Conservation (phyloP, 495 filamentous ascomycete species). For the Margaritispora aquatica region DNA sequence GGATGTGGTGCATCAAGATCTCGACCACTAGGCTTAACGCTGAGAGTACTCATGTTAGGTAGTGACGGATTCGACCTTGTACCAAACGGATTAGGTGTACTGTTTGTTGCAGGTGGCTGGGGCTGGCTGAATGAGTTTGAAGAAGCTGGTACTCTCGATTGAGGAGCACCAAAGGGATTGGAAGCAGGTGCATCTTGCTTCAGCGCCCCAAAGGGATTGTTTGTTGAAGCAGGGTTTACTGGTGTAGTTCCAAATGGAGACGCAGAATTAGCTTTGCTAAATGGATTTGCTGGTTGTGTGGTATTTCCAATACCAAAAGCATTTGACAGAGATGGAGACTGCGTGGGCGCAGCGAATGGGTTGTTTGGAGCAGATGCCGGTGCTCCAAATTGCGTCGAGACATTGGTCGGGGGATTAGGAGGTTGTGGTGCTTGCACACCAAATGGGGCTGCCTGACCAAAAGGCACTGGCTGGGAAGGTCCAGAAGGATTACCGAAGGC, state of each 20-base stretch:
- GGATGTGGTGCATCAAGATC: slow-evolving; percentile 8
- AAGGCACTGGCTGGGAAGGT: slow-evolving; percentile 1
- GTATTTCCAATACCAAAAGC: not conserved
- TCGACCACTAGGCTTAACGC: not conserved
- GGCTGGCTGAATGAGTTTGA: slow-evolving; percentile 6
- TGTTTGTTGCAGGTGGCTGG: slow-evolving; percentile 1
- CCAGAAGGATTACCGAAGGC: slow-evolving; percentile 7
- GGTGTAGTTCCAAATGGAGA: too few relatives aligned
- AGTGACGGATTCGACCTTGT: not conserved
- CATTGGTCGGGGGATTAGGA: not conserved
- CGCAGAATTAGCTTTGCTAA: too few relatives aligned
- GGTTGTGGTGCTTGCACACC: not conserved
- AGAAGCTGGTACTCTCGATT: not conserved
- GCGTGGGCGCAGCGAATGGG: slow-evolving; percentile 7
- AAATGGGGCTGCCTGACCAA: not conserved
- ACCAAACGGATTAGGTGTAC: slow-evolving; percentile 2
- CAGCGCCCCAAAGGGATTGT: slow-evolving; percentile 12
- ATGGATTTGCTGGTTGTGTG: slow-evolving; percentile 1
- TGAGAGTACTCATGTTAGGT: not conserved
- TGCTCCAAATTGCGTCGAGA: slow-evolving; percentile 8
- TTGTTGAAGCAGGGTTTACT: not conserved
- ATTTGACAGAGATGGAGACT: not conserved
- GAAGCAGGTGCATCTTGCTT: not conserved
- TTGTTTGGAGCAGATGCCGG: not conserved
- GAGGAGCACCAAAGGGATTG: not conserved